Conservation (phyloP, 257 asterid species). For the Lithospermum erythrorhizon region DNA sequence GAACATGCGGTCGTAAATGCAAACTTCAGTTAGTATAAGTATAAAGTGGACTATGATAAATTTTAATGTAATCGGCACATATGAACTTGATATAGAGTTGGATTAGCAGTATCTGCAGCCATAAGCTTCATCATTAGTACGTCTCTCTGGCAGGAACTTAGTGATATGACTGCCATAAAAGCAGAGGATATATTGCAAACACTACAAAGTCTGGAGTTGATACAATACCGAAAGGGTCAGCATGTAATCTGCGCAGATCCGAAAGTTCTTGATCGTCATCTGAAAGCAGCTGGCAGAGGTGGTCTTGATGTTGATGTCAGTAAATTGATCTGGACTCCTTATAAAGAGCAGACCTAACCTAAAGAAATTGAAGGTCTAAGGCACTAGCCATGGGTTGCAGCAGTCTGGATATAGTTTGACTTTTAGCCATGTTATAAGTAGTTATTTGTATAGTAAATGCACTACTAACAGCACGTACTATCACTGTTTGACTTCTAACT, state of each 20-base stretch:
- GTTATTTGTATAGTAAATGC: too few relatives aligned
- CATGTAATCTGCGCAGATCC: constrained; percentile 96
- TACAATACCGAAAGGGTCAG: constrained; percentile 90
- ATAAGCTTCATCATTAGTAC: not conserved
- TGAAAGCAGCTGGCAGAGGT: constrained; percentile 94
- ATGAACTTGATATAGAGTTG: not conserved
- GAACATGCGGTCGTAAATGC: too few relatives aligned
- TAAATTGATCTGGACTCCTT: constrained; percentile 94
- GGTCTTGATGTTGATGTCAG: constrained; percentile 89
- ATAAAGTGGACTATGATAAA: too few relatives aligned
- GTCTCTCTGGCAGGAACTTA: constrained; percentile 56
- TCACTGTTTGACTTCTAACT: too few relatives aligned
- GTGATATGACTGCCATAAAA: constrained; percentile 95
- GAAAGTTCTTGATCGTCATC: constrained; percentile 88
- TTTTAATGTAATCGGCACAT: not conserved
- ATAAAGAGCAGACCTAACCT: constrained; percentile 70
- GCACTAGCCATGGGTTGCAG: too few relatives aligned
- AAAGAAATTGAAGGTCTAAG: too few relatives aligned
- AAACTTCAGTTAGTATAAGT: too few relatives aligned
- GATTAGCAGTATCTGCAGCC: too few relatives aligned
- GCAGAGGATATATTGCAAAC: constrained; percentile 90
- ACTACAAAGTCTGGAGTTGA: constrained; percentile 76
- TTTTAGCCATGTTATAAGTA: too few relatives aligned
- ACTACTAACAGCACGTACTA: too few relatives aligned
- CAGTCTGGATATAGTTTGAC: too few relatives aligned